Evolutionary conservation across 352 stramenopile genomes (phyloP).

Genomic region (Albugo laibachii): DNA sequence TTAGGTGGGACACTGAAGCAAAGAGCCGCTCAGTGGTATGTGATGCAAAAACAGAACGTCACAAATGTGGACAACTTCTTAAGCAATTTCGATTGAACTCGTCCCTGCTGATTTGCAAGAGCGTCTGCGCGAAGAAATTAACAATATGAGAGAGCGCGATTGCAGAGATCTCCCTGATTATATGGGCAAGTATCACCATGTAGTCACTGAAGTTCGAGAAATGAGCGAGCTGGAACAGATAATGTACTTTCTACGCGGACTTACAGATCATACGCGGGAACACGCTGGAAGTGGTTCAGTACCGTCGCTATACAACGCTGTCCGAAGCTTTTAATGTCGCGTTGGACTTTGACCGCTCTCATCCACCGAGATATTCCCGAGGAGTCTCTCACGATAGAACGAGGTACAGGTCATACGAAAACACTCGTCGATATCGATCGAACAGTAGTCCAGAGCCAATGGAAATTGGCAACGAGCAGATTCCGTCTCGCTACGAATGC

Average conservation of each 20-base stretch:
- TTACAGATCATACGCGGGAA: too few relatives aligned
- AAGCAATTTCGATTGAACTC: slow-evolving; percentile 1
- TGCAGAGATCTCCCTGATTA: slow-evolving; percentile 9
- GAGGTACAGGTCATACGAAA: neutral
- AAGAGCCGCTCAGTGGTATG: slow-evolving; percentile 7
- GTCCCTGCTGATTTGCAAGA: slow-evolving; percentile 10
- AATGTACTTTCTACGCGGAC: slow-evolving; percentile 9
- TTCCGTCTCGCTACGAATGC: neutral
- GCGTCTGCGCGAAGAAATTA: slow-evolving; percentile 7
- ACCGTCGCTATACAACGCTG: too few relatives aligned
- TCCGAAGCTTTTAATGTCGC: too few relatives aligned
- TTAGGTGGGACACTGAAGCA: slow-evolving; percentile 1
- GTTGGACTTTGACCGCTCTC: too few relatives aligned
- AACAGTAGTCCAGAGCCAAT: neutral
- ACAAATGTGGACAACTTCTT: slow-evolving; percentile 3
- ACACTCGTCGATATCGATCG: neutral
- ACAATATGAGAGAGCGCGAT: slow-evolving; percentile 5
- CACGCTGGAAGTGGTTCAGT: too few relatives aligned
- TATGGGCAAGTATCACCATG: slow-evolving; percentile 4
- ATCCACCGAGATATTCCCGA: too few relatives aligned
- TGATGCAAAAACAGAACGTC: slow-evolving; percentile 3
- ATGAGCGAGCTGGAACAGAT: slow-evolving; percentile 13
- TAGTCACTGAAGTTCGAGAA: slow-evolving; percentile 8
- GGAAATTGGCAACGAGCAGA: neutral
- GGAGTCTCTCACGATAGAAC: too few relatives aligned